Evolutionary conservation across 2,329 filamentous ascomycete genomes (phyloP).

Genomic region (Cryphonectria parasitica): DNA sequence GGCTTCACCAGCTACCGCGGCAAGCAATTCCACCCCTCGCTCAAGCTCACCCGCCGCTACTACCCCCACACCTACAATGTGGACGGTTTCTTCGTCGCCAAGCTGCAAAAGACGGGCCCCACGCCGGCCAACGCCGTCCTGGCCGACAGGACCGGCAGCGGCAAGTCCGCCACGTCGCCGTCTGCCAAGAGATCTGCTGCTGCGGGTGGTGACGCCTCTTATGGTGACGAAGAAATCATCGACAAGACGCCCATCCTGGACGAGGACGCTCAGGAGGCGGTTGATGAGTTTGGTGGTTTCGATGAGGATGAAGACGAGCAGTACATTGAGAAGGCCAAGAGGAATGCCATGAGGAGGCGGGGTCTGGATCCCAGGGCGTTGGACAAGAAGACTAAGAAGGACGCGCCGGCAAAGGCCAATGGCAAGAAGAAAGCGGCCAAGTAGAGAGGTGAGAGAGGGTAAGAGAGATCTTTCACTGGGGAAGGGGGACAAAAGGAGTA

Average conservation of each 20-base stretch:
- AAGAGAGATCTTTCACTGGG: too few relatives aligned
- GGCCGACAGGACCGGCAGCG: slow-evolving; percentile 34
- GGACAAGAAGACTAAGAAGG: slow-evolving; percentile 37
- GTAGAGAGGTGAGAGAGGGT: not conserved
- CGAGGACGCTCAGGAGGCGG: slow-evolving; percentile 45
- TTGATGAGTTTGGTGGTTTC: slow-evolving; percentile 70
- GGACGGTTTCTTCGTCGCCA: slow-evolving; percentile 97
- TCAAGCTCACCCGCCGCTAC: slow-evolving; percentile 83
- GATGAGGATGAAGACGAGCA: slow-evolving; percentile 73
- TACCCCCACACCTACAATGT: slow-evolving; percentile 94
- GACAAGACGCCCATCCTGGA: slow-evolving; percentile 71
- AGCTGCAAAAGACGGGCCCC: slow-evolving; percentile 90
- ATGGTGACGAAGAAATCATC: slow-evolving; percentile 51
- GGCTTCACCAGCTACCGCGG: slow-evolving; percentile 90
- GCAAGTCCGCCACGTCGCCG: slow-evolving; percentile 32
- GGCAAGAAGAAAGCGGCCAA: slow-evolving; percentile 26
- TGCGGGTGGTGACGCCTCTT: slow-evolving; percentile 1
- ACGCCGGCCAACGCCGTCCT: slow-evolving; percentile 64
- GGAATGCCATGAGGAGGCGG: slow-evolving; percentile 73
- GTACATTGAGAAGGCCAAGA: slow-evolving; percentile 74
- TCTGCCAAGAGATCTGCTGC: not conserved
- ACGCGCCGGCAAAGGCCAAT: slow-evolving; percentile 2
- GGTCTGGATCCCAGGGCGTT: slow-evolving; percentile 72
- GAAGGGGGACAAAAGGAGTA: too few relatives aligned
- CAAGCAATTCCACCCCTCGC: slow-evolving; percentile 85